Evolutionary conservation across 306 rosid genomes (phyloP), one percentile per base, ranked within the genome.

Genomic region (Hippophae gyantsensis): DNA sequence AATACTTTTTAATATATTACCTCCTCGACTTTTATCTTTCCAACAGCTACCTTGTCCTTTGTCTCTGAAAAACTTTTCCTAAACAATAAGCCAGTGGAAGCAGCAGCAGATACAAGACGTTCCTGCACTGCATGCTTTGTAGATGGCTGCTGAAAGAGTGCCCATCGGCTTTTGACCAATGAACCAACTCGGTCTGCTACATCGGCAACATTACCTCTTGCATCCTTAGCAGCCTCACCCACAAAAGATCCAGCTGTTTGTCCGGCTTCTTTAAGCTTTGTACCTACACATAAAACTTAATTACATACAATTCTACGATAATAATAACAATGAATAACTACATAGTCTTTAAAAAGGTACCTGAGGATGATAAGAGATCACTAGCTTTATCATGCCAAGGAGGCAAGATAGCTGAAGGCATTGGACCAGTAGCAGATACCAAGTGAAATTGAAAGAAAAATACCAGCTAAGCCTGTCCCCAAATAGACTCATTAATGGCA

Each of bases 21-120:
- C 96, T 92, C 96, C 77, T 88, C 99, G 70, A 92, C 99, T 79
- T 85, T 92, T 27, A 76, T 76, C 78, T 80, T 92, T 42, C 99
- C 99, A 53, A 83, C 86, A 43, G 61, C 76, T 64, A 81, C 96
- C 78, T 88, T 92, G 40, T 92, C 99, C 72, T 88, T 92, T 49
- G 99, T 92, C 72, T 81, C 99, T 0, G 86, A 38, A 47, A 88
- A 48, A 47, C 99, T 76, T 73, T 65, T 88, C 75, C 93, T 85
- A 7, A 92, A 76, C 72, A 92, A 82, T 12, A 83, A 67, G 18
- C 99, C 89, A 0, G 96, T 88, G 1, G 93, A 79, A 44, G 95
- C 95, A 71, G 96, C 95, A 45, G 99, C 96, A 48, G 86, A 63
- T 74, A 87, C 80, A 61, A 92, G 84, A 10, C 88, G 86, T 60